Evolutionary conservation across 2,329 filamentous ascomycete species (phyloP).

Genomic region (Penicillium sp.): DNA sequence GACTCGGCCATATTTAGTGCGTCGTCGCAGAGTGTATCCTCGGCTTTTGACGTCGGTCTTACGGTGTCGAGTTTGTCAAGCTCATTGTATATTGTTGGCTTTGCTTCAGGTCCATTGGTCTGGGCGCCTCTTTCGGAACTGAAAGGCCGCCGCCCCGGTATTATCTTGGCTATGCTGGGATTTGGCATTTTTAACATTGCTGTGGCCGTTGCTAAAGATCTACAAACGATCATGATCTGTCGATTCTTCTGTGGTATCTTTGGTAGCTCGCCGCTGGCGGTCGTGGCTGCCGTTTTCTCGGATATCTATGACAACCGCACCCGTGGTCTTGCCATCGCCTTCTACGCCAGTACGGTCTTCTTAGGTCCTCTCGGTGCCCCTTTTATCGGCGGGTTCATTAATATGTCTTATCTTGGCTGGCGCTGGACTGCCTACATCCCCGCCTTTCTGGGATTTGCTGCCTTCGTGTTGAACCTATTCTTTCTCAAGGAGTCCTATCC

Average conservation of each 20-base stretch:
- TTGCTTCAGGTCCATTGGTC: slow-evolving; percentile 52
- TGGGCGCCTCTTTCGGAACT: slow-evolving; percentile 58
- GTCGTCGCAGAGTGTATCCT: slow-evolving; percentile 52
- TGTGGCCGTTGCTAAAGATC: slow-evolving; percentile 37
- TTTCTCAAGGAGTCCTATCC: slow-evolving; percentile 56
- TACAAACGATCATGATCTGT: slow-evolving; percentile 38
- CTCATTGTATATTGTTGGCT: slow-evolving; percentile 46
- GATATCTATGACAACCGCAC: slow-evolving; percentile 47
- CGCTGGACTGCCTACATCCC: slow-evolving; percentile 52
- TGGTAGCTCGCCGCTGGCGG: slow-evolving; percentile 39
- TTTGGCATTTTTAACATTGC: slow-evolving; percentile 44
- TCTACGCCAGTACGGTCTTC: slow-evolving; percentile 50
- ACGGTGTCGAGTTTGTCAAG: slow-evolving; percentile 43
- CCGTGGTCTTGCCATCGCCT: slow-evolving; percentile 36
- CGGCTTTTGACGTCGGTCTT: slow-evolving; percentile 39
- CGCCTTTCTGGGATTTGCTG: slow-evolving; percentile 52
- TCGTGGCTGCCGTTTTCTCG: slow-evolving; percentile 41
- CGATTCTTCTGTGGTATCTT: slow-evolving; percentile 45
- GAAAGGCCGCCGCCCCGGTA: slow-evolving; percentile 51
- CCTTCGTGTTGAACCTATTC: slow-evolving; percentile 45
- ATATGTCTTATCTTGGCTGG: slow-evolving; percentile 47
- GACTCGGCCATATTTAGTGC: slow-evolving; percentile 60
- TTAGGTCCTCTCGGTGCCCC: slow-evolving; percentile 50
- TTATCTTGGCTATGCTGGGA: slow-evolving; percentile 40
- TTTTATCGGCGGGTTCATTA: slow-evolving; percentile 52